Evolutionary conservation across 1,284 basidiomycete genomes (phyloP).

Genomic region (Coniferiporia sulphurascens): DNA sequence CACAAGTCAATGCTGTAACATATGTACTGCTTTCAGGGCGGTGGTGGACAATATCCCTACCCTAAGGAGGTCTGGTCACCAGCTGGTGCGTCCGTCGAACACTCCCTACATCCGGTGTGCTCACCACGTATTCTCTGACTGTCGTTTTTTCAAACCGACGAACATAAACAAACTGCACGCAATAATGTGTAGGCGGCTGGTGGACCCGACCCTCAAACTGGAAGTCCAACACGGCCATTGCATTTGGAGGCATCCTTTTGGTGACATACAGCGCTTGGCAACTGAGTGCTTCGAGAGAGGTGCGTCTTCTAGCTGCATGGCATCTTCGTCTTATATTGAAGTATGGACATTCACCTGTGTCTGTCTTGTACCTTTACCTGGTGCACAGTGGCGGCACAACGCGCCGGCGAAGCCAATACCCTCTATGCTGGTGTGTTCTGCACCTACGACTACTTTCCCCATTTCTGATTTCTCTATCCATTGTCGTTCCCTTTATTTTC

Average conservation of each 20-base stretch:
- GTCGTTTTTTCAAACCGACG: neutral
- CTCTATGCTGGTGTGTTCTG: constrained; percentile 51
- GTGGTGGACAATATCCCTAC: constrained; percentile 29
- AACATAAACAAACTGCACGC: neutral
- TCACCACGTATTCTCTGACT: neutral
- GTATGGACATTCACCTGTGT: constrained; percentile 21
- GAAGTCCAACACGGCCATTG: constrained; percentile 61
- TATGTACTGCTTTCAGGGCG: constrained; percentile 22
- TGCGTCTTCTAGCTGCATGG: constrained; percentile 26
- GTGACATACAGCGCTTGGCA: constrained; percentile 56
- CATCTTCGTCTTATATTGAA: constrained; percentile 7
- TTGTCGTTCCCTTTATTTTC: neutral
- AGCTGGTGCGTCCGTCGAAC: constrained; percentile 22
- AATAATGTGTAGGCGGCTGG: constrained; percentile 54
- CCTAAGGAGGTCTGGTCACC: constrained; percentile 31
- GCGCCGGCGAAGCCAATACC: constrained; percentile 54
- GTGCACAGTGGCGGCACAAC: constrained; percentile 25
- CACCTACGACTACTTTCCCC: neutral
- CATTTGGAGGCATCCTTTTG: constrained; percentile 51
- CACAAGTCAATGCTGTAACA: neutral
- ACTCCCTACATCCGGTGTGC: neutral
- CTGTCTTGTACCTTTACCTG: neutral
- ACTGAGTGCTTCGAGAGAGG: constrained; percentile 62
- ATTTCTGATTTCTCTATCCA: neutral
- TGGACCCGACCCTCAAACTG: constrained; percentile 70